Evolutionary conservation across 2,329 filamentous ascomycete genomes (phyloP).

Genomic region (Cladosporium cucumerinum): DNA sequence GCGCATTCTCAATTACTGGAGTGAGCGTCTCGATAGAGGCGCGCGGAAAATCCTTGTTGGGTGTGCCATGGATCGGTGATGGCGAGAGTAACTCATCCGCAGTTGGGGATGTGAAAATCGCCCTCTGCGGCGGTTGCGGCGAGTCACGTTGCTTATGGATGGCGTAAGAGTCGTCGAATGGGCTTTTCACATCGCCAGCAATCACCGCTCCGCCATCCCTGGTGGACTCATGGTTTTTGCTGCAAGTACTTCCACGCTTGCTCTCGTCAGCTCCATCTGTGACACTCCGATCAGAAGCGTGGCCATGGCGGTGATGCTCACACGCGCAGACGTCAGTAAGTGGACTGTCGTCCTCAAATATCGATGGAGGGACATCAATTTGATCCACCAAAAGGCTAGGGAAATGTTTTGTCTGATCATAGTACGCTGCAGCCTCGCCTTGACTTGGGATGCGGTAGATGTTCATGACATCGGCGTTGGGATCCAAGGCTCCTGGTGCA

Average conservation of each 20-base stretch:
- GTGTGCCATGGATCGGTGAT: background rate
- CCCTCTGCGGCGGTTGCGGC: background rate
- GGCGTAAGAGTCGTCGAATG: conserved; percentile 5
- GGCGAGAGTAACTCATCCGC: conserved; percentile 10
- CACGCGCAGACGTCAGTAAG: conserved; percentile 16
- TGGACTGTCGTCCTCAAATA: conserved; percentile 13
- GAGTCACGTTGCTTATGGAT: background rate
- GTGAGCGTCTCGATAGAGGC: conserved; percentile 18
- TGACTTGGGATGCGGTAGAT: conserved; percentile 33
- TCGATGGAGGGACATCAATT: conserved; percentile 4
- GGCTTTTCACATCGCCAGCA: background rate
- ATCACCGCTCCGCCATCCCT: background rate
- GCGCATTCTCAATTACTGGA: conserved; percentile 31
- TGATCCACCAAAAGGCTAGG: conserved; percentile 20
- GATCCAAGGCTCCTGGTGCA: conserved; percentile 28
- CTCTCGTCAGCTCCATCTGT: background rate
- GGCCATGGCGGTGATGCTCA: conserved; percentile 10
- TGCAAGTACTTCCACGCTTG: background rate
- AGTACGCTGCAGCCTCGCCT: conserved; percentile 35
- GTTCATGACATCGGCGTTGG: conserved; percentile 22
- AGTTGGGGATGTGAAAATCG: conserved; percentile 9
- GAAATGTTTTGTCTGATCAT: conserved; percentile 27
- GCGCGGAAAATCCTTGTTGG: background rate
- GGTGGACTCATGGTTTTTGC: background rate
- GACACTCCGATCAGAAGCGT: background rate